These are phyloP conservation scores for Extremus antarcticus DNA, from an alignment of 495 filamentous ascomycete genomes.

Conservation along the genomic window DNA sequence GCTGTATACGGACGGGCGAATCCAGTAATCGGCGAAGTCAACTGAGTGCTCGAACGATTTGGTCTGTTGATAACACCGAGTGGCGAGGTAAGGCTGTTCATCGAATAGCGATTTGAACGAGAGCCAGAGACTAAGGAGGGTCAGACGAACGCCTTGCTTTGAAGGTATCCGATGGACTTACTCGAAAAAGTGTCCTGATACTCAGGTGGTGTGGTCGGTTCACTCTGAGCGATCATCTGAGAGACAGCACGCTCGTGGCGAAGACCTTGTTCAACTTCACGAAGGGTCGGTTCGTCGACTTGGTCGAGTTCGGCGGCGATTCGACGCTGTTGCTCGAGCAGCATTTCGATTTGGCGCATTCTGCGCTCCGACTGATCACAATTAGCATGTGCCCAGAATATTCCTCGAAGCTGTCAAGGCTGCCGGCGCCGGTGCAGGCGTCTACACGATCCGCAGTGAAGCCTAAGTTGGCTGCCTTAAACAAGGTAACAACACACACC, in stretches of 20 bases:
- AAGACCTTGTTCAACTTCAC: constrained; percentile 69
- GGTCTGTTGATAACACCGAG: constrained; percentile 65
- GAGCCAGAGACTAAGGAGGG: constrained; percentile 56
- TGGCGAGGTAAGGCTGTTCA: constrained; percentile 69
- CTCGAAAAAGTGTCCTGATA: constrained; percentile 48
- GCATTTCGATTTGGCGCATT: constrained; percentile 70
- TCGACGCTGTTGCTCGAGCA: constrained; percentile 71
- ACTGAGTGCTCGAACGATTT: constrained; percentile 58
- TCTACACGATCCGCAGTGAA: too few relatives aligned
- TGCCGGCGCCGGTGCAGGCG: too few relatives aligned
- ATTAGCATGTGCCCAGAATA: constrained; percentile 1
- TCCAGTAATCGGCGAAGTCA: constrained; percentile 49
- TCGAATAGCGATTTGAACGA: constrained; percentile 71
- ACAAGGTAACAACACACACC: too few relatives aligned
- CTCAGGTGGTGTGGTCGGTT: constrained; percentile 95
- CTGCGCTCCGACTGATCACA: constrained; percentile 74
- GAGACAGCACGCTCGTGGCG: constrained; percentile 68
- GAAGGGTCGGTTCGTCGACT: constrained; percentile 68
- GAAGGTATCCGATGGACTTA: constrained; percentile 1
- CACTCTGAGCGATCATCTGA: constrained; percentile 56
- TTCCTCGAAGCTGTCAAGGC: too few relatives aligned
- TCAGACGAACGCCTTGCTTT: not conserved
- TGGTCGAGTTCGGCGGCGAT: constrained; percentile 83
- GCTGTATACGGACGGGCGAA: constrained; percentile 42
- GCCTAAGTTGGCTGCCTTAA: too few relatives aligned